Percentiles rank a stretch among this genome's conserved stretches.
These are phyloP conservation scores for Chaetothyriales sp. DNA, from an alignment of 2,329 filamentous ascomycete species.

Conservation along the genomic window DNA sequence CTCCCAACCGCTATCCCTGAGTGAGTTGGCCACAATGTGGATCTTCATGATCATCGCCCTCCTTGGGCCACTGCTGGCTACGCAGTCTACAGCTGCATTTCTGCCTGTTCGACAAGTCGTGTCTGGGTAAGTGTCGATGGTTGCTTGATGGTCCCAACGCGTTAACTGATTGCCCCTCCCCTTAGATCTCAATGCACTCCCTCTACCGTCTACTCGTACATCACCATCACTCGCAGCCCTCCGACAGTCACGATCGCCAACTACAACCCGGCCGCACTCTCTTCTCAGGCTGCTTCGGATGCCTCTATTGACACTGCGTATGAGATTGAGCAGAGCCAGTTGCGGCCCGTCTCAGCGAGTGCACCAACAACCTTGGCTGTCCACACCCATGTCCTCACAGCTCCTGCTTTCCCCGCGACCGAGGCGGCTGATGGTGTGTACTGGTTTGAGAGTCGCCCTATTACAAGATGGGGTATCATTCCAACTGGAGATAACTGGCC, in stretches of 20 bases:
- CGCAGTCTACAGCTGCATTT: conserved; percentile 4
- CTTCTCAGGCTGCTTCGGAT: conserved; percentile 7
- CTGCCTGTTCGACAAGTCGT: conserved; percentile 8
- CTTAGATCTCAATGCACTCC: conserved; percentile 7
- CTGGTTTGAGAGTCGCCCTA: conserved; percentile 3
- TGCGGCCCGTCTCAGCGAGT: conserved; percentile 6
- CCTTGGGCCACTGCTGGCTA: neutral
- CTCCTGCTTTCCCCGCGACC: conserved; percentile 13
- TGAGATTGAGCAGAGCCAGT: conserved; percentile 8
- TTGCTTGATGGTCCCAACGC: neutral
- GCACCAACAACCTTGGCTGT: conserved; percentile 5
- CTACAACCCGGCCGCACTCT: conserved; percentile 7
- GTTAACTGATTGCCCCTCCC: neutral
- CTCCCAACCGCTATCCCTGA: conserved; percentile 2
- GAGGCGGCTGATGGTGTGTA: conserved; percentile 11
- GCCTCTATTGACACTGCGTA: conserved; percentile 10
- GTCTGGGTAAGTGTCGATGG: conserved; percentile 3
- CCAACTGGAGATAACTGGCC: conserved; percentile 1
- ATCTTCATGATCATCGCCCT: neutral
- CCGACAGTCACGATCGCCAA: conserved; percentile 12
- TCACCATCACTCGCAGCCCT: conserved; percentile 7
- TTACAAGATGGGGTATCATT: neutral
- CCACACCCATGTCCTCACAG: conserved; percentile 10
- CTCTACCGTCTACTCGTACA: conserved; percentile 4
- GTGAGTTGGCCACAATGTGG: neutral